Percentiles rank a stretch among this genome's conserved stretches.
These are phyloP conservation scores for Zizania palustris DNA, from an alignment of 202 grass and related monocot genomes.

Conservation along the genomic window DNA sequence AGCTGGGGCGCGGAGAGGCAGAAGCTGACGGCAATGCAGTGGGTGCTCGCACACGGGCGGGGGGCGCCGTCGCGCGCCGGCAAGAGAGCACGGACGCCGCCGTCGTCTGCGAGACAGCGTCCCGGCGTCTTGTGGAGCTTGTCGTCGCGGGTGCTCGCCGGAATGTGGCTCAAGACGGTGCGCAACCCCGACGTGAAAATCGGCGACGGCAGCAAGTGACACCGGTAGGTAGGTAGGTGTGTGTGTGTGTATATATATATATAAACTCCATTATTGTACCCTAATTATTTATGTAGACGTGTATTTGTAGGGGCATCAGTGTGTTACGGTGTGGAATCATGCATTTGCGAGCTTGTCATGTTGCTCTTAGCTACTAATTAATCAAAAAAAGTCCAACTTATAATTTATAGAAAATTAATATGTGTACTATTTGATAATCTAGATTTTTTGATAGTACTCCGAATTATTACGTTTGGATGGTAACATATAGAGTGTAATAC, in stretches of 20 bases:
- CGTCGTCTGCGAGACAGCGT: slow-evolving; percentile 39
- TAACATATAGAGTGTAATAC: too few relatives aligned
- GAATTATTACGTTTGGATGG: too few relatives aligned
- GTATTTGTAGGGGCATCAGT: too few relatives aligned
- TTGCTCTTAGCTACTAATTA: too few relatives aligned
- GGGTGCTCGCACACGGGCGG: slow-evolving; percentile 66
- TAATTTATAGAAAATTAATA: too few relatives aligned
- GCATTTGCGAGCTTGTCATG: too few relatives aligned
- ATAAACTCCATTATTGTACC: neutral
- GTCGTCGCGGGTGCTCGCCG: slow-evolving; percentile 75
- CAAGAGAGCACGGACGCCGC: slow-evolving; percentile 28
- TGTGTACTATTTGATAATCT: too few relatives aligned
- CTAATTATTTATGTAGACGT: neutral
- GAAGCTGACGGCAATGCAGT: slow-evolving; percentile 80
- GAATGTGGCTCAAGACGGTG: slow-evolving; percentile 85
- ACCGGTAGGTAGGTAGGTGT: too few relatives aligned
- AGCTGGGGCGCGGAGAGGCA: slow-evolving; percentile 73
- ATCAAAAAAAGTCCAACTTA: too few relatives aligned
- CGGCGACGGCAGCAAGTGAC: neutral
- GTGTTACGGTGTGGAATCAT: too few relatives aligned
- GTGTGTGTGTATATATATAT: too few relatives aligned
- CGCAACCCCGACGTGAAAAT: slow-evolving; percentile 81
- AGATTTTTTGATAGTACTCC: too few relatives aligned
- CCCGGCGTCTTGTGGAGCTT: slow-evolving; percentile 73
- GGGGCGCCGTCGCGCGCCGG: slow-evolving; percentile 46